These are phyloP conservation scores for Iberis pinnata DNA, from an alignment of 345 rosid species.

Conservation along the genomic window DNA sequence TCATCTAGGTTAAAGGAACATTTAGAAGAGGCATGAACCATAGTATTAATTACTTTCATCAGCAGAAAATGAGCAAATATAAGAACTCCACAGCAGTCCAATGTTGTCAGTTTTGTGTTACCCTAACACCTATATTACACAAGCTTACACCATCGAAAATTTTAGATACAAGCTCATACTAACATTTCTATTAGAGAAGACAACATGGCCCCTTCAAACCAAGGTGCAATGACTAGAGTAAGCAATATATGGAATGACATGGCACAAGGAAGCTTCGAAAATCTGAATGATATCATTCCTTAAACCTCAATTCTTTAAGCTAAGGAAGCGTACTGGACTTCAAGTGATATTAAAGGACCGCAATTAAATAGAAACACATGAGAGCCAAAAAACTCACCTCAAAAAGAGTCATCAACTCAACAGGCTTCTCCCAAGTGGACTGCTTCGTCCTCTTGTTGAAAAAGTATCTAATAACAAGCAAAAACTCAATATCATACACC, in stretches of 20 bases:
- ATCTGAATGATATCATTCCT: slow-evolving; percentile 4
- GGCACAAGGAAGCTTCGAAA: slow-evolving; percentile 15
- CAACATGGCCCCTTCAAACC: slow-evolving; percentile 13
- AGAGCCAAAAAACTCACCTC: slow-evolving; percentile 57
- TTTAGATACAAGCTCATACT: slow-evolving; percentile 11
- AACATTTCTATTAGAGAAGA: slow-evolving; percentile 1
- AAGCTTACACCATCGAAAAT: slow-evolving; percentile 11
- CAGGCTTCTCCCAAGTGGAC: slow-evolving; percentile 94
- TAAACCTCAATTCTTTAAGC: slow-evolving; percentile 9
- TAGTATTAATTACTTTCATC: slow-evolving; percentile 8
- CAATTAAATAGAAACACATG: slow-evolving; percentile 7
- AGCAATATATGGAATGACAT: slow-evolving; percentile 3
- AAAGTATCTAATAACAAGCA: slow-evolving; percentile 56
- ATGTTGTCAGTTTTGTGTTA: slow-evolving; percentile 2
- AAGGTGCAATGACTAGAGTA: slow-evolving; percentile 9
- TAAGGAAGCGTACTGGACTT: slow-evolving; percentile 18
- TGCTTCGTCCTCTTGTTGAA: slow-evolving; percentile 69
- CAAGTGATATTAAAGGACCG: not conserved
- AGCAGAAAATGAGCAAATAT: slow-evolving; percentile 14
- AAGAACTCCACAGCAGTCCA: slow-evolving; percentile 16
- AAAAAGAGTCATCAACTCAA: slow-evolving; percentile 78
- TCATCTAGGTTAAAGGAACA: slow-evolving; percentile 3
- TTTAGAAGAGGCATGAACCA: slow-evolving; percentile 12
- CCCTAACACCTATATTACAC: slow-evolving; percentile 14
- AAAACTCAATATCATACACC: slow-evolving; percentile 11